phyloP scores from a whole-genome alignment of 495 filamentous ascomycete genomes.

The Polyplosphaeria fusca region DNA sequence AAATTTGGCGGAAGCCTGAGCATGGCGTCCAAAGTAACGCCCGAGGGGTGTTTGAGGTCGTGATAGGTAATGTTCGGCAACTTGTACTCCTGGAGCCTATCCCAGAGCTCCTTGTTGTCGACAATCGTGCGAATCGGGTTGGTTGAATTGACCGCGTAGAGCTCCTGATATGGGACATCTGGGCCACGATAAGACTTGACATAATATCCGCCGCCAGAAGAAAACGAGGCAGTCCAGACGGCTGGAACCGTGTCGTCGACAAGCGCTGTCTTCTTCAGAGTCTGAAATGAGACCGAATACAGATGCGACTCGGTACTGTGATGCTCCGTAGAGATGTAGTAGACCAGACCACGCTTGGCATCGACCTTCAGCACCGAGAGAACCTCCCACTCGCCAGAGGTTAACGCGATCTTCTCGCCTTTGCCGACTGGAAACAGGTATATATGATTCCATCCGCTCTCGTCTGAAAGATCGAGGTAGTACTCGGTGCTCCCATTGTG shows the following conservation, averaged over 20 bases:
- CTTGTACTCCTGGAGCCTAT: constrained; percentile 47
- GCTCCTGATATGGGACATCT: constrained; percentile 54
- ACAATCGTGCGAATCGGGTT: constrained; percentile 49
- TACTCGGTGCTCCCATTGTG: constrained; percentile 35
- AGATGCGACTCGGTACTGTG: constrained; percentile 56
- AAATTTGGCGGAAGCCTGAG: constrained; percentile 29
- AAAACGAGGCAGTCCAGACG: constrained; percentile 55
- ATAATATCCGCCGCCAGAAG: constrained; percentile 51
- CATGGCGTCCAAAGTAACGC: constrained; percentile 25
- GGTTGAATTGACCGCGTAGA: constrained; percentile 49
- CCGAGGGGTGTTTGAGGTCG: constrained; percentile 26
- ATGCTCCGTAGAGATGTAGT: constrained; percentile 55
- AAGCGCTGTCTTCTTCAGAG: constrained; percentile 47
- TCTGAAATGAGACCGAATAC: constrained; percentile 51
- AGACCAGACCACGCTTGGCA: constrained; percentile 47
- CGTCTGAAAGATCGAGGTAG: constrained; percentile 57
- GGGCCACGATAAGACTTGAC: constrained; percentile 56
- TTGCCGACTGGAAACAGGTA: constrained; percentile 54
- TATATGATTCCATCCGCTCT: constrained; percentile 54
- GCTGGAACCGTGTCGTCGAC: constrained; percentile 50
- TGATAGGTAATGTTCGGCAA: constrained; percentile 46
- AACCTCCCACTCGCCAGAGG: constrained; percentile 57
- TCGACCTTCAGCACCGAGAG: constrained; percentile 50
- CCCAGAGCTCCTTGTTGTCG: constrained; percentile 48
- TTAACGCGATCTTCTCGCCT: constrained; percentile 47